Percentiles rank a stretch among this genome's conserved stretches.
These are phyloP conservation scores for Aspergillus baeticus DNA, from an alignment of 495 filamentous ascomycete species.

Conservation along the genomic window DNA sequence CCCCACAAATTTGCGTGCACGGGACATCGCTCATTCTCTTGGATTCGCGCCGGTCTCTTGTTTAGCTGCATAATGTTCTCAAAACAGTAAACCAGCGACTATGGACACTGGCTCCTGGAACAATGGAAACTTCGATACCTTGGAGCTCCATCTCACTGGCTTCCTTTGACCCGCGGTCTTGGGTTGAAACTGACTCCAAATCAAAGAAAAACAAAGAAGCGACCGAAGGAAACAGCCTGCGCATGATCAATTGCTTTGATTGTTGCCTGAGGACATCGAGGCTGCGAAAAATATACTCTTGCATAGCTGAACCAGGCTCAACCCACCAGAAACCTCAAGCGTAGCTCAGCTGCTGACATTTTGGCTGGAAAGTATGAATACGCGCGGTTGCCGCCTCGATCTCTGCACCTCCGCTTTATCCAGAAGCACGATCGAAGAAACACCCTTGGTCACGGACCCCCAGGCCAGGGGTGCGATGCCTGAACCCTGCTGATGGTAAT, in stretches of 20 bases:
- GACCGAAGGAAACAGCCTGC: not conserved
- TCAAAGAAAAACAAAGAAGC: not conserved
- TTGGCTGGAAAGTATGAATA: not conserved
- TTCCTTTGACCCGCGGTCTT: not conserved
- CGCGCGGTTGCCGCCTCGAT: conserved; percentile 12
- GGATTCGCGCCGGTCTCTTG: conserved; percentile 13
- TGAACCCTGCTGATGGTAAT: conserved; percentile 7
- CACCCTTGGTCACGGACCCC: not conserved
- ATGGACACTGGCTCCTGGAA: not conserved
- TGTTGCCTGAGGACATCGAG: too few relatives aligned
- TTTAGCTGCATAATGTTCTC: conserved; percentile 15
- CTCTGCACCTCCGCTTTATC: not conserved
- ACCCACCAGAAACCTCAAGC: not conserved
- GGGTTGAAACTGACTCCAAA: not conserved
- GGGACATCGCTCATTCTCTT: conserved; percentile 14
- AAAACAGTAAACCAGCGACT: conserved; percentile 19
- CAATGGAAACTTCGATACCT: conserved; percentile 5
- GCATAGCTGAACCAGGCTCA: not conserved
- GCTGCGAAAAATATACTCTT: too few relatives aligned
- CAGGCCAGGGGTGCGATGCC: not conserved
- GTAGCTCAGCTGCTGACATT: not conserved
- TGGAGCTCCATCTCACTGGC: conserved; percentile 8
- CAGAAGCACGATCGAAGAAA: conserved; percentile 1
- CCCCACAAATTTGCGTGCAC: conserved; percentile 13
- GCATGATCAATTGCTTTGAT: too few relatives aligned